Conservation (phyloP, 2,329 filamentous ascomycete species). For the Aspergillus brunneoviolaceus region DNA sequence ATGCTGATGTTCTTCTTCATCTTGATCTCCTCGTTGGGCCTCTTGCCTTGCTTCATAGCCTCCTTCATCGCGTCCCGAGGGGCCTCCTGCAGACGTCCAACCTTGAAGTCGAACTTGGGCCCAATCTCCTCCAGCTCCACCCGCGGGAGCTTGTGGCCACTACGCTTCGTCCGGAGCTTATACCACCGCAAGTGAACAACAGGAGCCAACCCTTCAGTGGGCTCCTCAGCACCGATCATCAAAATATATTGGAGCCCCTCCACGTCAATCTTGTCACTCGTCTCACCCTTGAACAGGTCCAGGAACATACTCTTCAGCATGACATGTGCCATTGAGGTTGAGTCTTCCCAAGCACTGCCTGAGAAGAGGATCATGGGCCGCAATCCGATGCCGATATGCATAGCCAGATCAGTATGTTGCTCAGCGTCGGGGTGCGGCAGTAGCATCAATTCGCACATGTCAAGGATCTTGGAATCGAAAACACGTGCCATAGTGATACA, state of each 20-base stretch:
- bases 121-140: slow-evolving; percentile 96
- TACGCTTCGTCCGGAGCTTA: slow-evolving; percentile 80
- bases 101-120: slow-evolving; percentile 84
- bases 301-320: slow-evolving; percentile 82
- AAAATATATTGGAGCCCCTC: slow-evolving; percentile 92
- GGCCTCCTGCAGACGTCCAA: slow-evolving; percentile 77
- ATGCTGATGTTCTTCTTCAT: slow-evolving; percentile 97
- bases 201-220: slow-evolving; percentile 41
- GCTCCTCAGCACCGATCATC: slow-evolving; percentile 73
- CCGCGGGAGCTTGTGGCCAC: slow-evolving; percentile 80
- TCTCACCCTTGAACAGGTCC: slow-evolving; percentile 87
- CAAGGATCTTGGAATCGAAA: slow-evolving; percentile 82
- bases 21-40: slow-evolving; percentile 51
- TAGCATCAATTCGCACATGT: slow-evolving; percentile 90
- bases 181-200: slow-evolving; percentile 72
- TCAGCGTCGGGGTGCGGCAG: slow-evolving; percentile 63
- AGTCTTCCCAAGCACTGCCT: slow-evolving; percentile 81
- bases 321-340: slow-evolving; percentile 74
- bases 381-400: slow-evolving; percentile 68
- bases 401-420: slow-evolving; percentile 57
- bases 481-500: slow-evolving; percentile 78
- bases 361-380: slow-evolving; percentile 91
- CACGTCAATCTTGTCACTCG: slow-evolving; percentile 81
- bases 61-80: slow-evolving; percentile 81
- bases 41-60: slow-evolving; percentile 82